Evolutionary conservation across 2,329 filamentous ascomycete genomes (phyloP).

Genomic region (Colletotrichum viniferum): DNA sequence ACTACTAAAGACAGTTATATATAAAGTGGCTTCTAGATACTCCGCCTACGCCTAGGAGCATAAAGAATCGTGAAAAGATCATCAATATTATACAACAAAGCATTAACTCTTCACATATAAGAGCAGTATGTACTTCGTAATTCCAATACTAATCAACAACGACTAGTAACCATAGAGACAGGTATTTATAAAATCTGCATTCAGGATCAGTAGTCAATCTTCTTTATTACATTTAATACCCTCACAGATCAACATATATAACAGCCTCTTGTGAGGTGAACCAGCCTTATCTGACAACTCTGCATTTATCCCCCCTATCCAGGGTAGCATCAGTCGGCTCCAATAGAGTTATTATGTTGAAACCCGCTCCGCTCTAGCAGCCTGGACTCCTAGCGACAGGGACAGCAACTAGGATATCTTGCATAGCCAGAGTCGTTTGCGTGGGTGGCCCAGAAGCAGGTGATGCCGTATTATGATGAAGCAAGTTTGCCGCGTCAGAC

Average conservation of each 20-base stretch:
- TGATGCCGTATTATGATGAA: not conserved
- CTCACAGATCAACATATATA: constrained; percentile 28
- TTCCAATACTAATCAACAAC: not conserved
- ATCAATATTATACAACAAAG: constrained; percentile 26
- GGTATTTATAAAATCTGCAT: constrained; percentile 5
- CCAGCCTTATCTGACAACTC: constrained; percentile 28
- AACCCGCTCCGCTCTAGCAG: not conserved
- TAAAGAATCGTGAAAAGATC: constrained; percentile 27
- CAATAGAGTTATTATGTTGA: constrained; percentile 15
- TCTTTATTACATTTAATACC: not conserved
- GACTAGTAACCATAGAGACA: not conserved
- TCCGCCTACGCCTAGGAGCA: constrained; percentile 24
- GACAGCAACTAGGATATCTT: not conserved
- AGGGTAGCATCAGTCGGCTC: constrained; percentile 24
- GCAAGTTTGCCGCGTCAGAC: not conserved
- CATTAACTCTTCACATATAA: constrained; percentile 25
- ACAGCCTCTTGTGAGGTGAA: constrained; percentile 30
- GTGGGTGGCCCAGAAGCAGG: not conserved
- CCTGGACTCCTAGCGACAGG: not conserved
- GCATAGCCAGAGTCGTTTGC: not conserved
- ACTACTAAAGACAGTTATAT: constrained; percentile 24
- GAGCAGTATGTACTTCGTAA: constrained; percentile 14
- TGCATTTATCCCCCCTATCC: constrained; percentile 28
- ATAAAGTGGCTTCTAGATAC: constrained; percentile 24
- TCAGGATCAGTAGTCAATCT: not conserved